Evolutionary conservation across 208 protist species (phyloP).

Genomic region (Trichomonas tenax): DNA sequence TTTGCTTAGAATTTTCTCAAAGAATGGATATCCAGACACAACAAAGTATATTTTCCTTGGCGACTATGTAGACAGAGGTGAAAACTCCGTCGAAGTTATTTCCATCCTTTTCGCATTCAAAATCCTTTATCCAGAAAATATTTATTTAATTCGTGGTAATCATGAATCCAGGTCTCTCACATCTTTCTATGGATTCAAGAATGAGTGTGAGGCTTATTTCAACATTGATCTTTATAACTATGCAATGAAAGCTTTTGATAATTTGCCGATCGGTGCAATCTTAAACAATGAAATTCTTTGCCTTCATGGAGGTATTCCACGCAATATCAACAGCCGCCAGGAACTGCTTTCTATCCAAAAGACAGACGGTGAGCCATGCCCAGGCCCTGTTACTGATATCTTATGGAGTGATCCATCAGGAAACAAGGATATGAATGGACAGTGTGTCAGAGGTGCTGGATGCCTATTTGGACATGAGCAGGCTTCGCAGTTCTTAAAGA

Average conservation of each 20-base stretch:
- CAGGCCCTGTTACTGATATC: neutral
- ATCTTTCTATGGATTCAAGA: neutral
- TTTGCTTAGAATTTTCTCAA: neutral
- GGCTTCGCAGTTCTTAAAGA: neutral
- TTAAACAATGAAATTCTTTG: neutral
- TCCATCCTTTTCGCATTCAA: neutral
- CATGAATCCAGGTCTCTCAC: neutral
- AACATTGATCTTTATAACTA: neutral
- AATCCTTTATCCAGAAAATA: neutral
- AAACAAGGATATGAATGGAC: neutral
- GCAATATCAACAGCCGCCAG: neutral
- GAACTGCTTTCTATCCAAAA: neutral
- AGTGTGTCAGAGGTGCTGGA: neutral
- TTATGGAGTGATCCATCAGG: neutral
- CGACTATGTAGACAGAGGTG: neutral
- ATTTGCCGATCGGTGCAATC: neutral
- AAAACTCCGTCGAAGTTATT: neutral
- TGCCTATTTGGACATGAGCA: neutral
- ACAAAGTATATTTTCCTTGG: neutral
- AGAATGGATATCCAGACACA: neutral
- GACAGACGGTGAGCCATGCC: neutral
- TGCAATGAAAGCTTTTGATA: neutral
- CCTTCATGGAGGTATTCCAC: neutral
- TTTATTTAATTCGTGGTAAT: neutral
- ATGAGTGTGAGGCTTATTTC: neutral